Percentiles rank a stretch among this genome's conserved stretches.
Conservation (phyloP, 106 monocot species). For the Amphibolis antarctica region DNA sequence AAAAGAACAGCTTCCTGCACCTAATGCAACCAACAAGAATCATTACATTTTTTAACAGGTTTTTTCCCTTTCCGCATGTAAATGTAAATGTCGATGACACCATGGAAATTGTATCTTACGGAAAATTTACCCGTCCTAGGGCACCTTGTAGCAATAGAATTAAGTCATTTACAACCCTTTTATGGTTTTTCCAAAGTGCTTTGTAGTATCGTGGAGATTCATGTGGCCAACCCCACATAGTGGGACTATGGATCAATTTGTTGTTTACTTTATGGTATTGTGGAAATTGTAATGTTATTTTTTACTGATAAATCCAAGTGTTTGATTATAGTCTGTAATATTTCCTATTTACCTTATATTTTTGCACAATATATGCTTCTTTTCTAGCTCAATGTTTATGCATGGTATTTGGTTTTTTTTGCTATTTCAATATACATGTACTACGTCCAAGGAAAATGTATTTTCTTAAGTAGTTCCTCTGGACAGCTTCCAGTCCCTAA, state of each 20-base stretch:
- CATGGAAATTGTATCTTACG: constrained; percentile 1
- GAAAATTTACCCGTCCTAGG: background rate
- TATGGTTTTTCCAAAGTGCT: background rate
- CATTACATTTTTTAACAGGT: no score
- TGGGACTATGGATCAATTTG: no score
- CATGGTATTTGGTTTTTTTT: no score
- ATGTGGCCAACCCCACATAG: no score
- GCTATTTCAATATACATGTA: no score
- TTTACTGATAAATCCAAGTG: background rate
- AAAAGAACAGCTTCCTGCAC: constrained; percentile 81
- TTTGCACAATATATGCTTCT: no score
- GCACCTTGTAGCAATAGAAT: constrained; percentile 1
- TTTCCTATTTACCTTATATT: no score
- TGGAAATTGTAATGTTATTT: background rate
- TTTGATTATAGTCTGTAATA: background rate
- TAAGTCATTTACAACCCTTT: background rate
- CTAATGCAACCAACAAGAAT: constrained; percentile 27
- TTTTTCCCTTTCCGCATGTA: constrained; percentile 15
- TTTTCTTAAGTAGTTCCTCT: background rate
- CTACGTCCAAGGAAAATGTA: background rate
- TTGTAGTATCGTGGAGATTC: no score
- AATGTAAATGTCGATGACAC: constrained; percentile 18
- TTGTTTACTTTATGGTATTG: no score
- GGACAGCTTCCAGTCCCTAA: background rate
- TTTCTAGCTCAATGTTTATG: no score